Evolutionary conservation across 2,329 filamentous ascomycete species (phyloP).

Genomic region (Epichloe brachyelytri): DNA sequence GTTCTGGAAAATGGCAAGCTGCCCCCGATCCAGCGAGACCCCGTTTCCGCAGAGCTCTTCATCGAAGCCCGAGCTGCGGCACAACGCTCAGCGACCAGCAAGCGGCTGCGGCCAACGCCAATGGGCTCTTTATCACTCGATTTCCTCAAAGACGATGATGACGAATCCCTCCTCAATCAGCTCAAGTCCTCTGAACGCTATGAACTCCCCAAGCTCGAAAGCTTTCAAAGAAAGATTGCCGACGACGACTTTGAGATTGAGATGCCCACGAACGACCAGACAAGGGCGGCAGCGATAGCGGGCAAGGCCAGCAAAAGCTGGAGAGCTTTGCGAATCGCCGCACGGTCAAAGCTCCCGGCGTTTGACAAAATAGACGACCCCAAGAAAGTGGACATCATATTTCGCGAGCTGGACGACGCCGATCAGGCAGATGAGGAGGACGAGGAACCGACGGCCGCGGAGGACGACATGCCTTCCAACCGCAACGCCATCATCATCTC

Average conservation of each 20-base stretch:
- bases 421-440: conserved; percentile 23
- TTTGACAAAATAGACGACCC: conserved; percentile 85
- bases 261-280: conserved; percentile 54
- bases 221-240: conserved; percentile 61
- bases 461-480: conserved; percentile 32
- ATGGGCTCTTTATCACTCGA: conserved; percentile 63
- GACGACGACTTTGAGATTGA: conserved; percentile 77
- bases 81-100: conserved; percentile 54
- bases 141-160: conserved; percentile 60
- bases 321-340: conserved; percentile 73
- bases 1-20: conserved; percentile 93
- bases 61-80: conserved; percentile 54
- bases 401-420: conserved; percentile 32
- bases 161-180: conserved; percentile 47
- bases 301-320: conserved; percentile 81
- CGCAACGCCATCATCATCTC: conserved; percentile 51
- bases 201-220: conserved; percentile 54
- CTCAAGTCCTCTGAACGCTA: conserved; percentile 55
- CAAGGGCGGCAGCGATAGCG: conserved; percentile 44
- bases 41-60: conserved; percentile 58
- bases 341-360: conserved; percentile 55
- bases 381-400: conserved; percentile 51
- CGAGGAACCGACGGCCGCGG: conserved; percentile 14
- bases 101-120: conserved; percentile 53
- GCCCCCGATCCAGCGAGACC: conserved; percentile 71